Base-by-base conservation (phyloP, 345 rosid species). In the Brassica rapa region DNA sequence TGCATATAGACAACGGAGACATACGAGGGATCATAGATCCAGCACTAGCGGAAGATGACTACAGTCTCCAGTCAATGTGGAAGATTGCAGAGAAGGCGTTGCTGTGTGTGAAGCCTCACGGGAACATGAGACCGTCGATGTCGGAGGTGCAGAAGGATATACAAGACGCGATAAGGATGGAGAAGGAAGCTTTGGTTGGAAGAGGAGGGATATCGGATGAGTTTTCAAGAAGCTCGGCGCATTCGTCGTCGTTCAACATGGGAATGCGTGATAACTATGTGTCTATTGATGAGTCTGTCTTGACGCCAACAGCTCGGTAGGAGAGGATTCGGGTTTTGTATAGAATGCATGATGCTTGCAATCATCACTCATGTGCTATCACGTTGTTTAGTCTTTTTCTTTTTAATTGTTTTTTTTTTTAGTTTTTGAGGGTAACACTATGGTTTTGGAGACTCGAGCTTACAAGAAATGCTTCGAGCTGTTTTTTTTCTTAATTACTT, bases 31-130 rank as follows among this genome's bases (percentile, higher is more conserved):
- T 96, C 82, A 89, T 96, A 5, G 99, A 96, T 82, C 97, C 90
- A 1, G 80, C 81, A 0, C 68, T 96, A 12, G 59, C 21, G 2
- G 55, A 16, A n/a, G 82, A 88, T 6, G 96, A 88, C n/a, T 96
- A 90, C 10, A 97, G 94, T 75, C 88, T 93, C 62, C 99, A 96
- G 51, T 89, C 99, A 1, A 91, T 96, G 95, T 96, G 99, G 99
- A 96, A 96, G 84, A 90, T 96, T 5, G 99, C 97, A 0, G 99
- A 96, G 88, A 93, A 88, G 74, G 99, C 99, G 4, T 67, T 93
- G 77, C 83, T 89, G 86, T 96, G 99, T 6, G 97, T 96, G 64
- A 90, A 83, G 77, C 93, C 99, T 5, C 97, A 93, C 27, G 98
- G 99, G 30, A 83, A 88, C 84, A 83, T 89, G 97, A 89, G 99